Base-by-base conservation (phyloP, 1,139 yeast species). In the Nadsonia starkeyi-henricii region DNA sequence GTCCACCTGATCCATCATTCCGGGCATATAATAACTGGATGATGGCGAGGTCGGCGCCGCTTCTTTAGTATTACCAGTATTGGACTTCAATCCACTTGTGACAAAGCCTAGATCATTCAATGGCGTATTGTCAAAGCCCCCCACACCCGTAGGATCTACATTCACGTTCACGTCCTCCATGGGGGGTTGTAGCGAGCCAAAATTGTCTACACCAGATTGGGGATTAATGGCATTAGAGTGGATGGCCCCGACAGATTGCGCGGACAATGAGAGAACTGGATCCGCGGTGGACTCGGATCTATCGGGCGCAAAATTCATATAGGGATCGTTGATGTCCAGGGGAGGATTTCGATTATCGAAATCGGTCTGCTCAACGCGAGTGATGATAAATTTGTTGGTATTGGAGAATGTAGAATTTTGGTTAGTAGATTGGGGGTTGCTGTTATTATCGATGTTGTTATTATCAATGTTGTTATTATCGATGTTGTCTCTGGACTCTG, bases 1-100 rank as follows among this genome's bases (percentile, higher is more conserved):
- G 62, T 86, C 95, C 45, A 85, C 67, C 56, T 81, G 82, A 62
- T 85, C 95, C 71, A 85, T 81, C 19, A 83, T 81, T 3, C 94
- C 93, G 1, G 91, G 86, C 51, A 82, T 72, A 58, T 84, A 84
- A 19, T 47, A 37, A 37, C 9, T 5, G 8, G 18, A 37, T 37
- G 41, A 12, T 17, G 41, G 43, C 28, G 28, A 23, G 5, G 28
- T 5, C 9, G 28, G 28, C 9, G 9, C 9, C 28, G 8, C 28
- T 5, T 9, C 9, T 23, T 5, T 23, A 23, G 28, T 5, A 5
- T 23, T 9, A 9, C 9, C 9, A 23, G 5, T 23, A 23, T 23
- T 23, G 5, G 28, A 5, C 9, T 23, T 23, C 9, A 23, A 23
- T 23, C 28, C 28, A 23, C 28, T 15, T n/a, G 39, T 33, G 17